These are phyloP conservation scores for Cyberlindnera subsufficiens DNA, from an alignment of 805 yeast species.

Conservation along the genomic window DNA sequence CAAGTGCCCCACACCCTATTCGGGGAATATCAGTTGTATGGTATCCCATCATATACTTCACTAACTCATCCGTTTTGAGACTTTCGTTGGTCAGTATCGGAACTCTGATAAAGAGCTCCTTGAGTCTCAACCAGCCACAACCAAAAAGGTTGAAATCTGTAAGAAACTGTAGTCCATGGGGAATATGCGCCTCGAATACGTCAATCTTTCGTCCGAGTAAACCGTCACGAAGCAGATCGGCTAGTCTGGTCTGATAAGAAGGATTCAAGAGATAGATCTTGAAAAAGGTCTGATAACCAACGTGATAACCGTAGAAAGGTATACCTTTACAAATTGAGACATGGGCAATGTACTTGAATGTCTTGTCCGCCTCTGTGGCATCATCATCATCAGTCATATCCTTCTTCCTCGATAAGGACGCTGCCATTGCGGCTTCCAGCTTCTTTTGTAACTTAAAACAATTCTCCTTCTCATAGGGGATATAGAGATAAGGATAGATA, in stretches of 20 bases:
- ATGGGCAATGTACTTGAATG: slow-evolving; percentile 45
- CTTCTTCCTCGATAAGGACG: slow-evolving; percentile 30
- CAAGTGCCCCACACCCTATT: slow-evolving; percentile 59
- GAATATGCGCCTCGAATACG: slow-evolving; percentile 77
- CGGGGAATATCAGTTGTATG: slow-evolving; percentile 32
- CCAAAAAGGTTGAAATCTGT: slow-evolving; percentile 82
- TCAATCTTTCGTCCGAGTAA: slow-evolving; percentile 35
- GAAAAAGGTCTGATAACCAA: slow-evolving; percentile 57
- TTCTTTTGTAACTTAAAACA: slow-evolving; percentile 34
- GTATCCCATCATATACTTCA: slow-evolving; percentile 26
- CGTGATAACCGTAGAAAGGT: slow-evolving; percentile 80
- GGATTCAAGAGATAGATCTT: slow-evolving; percentile 70
- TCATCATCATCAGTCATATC: slow-evolving; percentile 1
- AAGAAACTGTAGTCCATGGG: slow-evolving; percentile 69
- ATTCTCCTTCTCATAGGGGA: slow-evolving; percentile 49
- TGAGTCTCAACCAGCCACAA: slow-evolving; percentile 65
- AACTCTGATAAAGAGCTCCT: slow-evolving; percentile 44
- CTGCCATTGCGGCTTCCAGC: slow-evolving; percentile 38
- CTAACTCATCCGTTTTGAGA: slow-evolving; percentile 27
- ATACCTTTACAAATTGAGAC: slow-evolving; percentile 64
- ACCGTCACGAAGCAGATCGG: slow-evolving; percentile 43
- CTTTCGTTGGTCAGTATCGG: slow-evolving; percentile 41
- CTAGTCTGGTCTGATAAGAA: slow-evolving; percentile 45
- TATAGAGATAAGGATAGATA: slow-evolving; percentile 72
- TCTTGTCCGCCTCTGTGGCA: slow-evolving; percentile 4